Base-by-base conservation (phyloP, 2,329 filamentous ascomycete species). In the Xylariaceae sp. region DNA sequence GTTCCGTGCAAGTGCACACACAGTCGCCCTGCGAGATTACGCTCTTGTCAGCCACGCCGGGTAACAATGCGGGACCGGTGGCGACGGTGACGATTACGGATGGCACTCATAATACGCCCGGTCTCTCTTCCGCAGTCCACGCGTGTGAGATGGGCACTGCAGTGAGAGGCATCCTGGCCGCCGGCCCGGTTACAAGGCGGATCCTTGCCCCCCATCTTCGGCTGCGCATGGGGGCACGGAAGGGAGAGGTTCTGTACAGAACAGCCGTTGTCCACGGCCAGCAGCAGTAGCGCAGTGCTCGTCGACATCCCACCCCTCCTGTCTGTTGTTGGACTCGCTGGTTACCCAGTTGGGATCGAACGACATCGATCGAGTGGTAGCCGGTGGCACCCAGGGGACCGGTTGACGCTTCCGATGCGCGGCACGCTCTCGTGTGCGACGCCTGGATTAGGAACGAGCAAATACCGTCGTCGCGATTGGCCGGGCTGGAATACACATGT, bases 1-100 rank as follows among this genome's bases (percentile, higher is more conserved):
- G 56, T 39, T 46, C 56, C 58, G 58, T 58, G 49, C 49, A 51
- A 55, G 63, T 64, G 61, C 52, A 41, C 48, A 54, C 46, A 46
- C 58, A 58, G 57, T 50, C 51, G n/a, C 53, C 49, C 51, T 50
- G 50, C 53, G 47, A 53, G 53, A 53, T 54, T 58, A 56, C 58
- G 51, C 51, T 48, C 54, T 37, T 56, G 50, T 58, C 54, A 54
- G 47, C 47, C 51, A 54, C 47, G 29, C 26, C 45, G 46, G 49
- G 44, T 48, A 53, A 50, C 49, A 47, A 47, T 15, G 43, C 40
- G 41, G 44, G 42, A 39, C 40, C 44, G 19, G n/a, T 46, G 40
- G 44, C 32, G 32, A 46, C 43, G 52, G 49, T 46, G 18, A 55
- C 34, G 21, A 43, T 29, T 36, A 54, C 52, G 52, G 52, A 56